Base-by-base conservation (phyloP, 164 flowering plant genomes). In the Taxillus chinensis region DNA sequence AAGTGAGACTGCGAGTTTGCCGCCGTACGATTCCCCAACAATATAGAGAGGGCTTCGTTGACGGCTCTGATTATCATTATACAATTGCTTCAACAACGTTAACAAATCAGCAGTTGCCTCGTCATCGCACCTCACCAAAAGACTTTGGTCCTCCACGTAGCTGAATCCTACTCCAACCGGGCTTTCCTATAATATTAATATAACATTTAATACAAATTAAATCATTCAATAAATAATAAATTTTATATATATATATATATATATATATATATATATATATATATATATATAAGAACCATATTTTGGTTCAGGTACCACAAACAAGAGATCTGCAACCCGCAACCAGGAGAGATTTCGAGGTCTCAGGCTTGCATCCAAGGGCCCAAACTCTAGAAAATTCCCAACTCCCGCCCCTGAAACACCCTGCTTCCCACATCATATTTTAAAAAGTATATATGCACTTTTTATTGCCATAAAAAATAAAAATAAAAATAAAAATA, bases 151-250 rank as follows among this genome's bases (percentile, higher is more conserved):
- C 69, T 90, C 96, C 73, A 88, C 96, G 72, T 65, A 92, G 69
- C 96, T 92, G 67, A 67, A 92, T 48, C 98, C 96, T 17, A 96
- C 80, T 52, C 98, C 98, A 7, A 92, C 93, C 57, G 98, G 98
- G 62, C 79, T 82, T 60, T 92, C 98, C 98, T 92, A 43, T 39
- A 70, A 12, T 11, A 7, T 7, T 5, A 9, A 43, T 46, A 38
- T 16, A 48, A 11, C 46, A 50, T 45, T 12, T 39, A 63, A 3
- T 42, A 52, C 5, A 60, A 57, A 71, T 45, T 27, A 27, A 27
- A 27, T 27, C 10, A 56, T 45, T 5, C 8, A 9, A 43, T 8
- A 40, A 17, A 10, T 41, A n/a, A n/a, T n/a, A n/a, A n/a, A n/a
- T n/a, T n/a, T n/a, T 8, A 11, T 27, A 27, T 27, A 27, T 27